Evolutionary conservation across 306 rosid genomes (phyloP).

Genomic region (Trifolium fragiferum): DNA sequence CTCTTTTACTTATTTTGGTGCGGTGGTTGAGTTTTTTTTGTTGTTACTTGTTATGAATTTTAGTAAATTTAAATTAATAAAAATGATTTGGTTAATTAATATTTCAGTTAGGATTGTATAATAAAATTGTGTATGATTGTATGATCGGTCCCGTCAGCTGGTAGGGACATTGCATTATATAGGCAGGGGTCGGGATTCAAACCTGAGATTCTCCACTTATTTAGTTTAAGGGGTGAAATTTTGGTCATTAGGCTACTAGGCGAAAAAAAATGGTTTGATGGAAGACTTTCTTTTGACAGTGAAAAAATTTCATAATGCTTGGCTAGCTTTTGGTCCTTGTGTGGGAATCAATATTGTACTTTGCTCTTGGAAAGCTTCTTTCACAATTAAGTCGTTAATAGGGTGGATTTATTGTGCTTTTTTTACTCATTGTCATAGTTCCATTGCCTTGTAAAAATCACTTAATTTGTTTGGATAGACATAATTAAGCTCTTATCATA

Average conservation of each 20-base stretch:
- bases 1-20: slow-evolving; percentile 11
- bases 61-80: slow-evolving; percentile 1
- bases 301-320: slow-evolving; percentile 12
- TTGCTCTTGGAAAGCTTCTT: slow-evolving; percentile 2
- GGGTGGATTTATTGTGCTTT: slow-evolving; percentile 17
- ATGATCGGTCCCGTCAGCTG: background rate
- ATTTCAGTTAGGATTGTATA: background rate
- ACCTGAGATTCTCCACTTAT: no score
- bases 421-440: slow-evolving; percentile 6
- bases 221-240: no score
- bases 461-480: background rate
- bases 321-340: slow-evolving; percentile 9
- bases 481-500: background rate
- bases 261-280: background rate
- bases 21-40: slow-evolving; percentile 29
- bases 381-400: background rate
- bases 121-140: background rate
- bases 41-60: slow-evolving; percentile 16
- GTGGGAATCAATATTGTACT: slow-evolving; percentile 5
- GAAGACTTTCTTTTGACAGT: background rate
- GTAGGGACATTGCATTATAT: no score
- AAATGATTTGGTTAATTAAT: background rate
- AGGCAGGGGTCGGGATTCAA: no score
- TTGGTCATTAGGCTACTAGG: no score
- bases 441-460: slow-evolving; percentile 6